phyloP scores from a whole-genome alignment of 345 rosid genomes.

The Turritis glabra region DNA sequence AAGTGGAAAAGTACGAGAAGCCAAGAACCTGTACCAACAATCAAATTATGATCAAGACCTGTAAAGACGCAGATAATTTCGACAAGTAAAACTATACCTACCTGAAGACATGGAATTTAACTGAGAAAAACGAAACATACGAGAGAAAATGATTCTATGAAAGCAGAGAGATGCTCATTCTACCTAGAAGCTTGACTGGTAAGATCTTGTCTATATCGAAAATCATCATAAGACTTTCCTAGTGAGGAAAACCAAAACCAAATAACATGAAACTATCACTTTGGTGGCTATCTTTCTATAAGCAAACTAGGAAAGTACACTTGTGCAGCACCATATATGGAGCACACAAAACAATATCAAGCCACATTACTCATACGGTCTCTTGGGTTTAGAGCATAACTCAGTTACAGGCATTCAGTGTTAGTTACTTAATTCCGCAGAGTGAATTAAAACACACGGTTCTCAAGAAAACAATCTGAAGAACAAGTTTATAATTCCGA shows the following conservation, averaged over 20 bases:
- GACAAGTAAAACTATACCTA: slow-evolving; percentile 9
- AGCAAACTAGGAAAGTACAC: slow-evolving; percentile 2
- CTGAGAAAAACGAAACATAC: neutral
- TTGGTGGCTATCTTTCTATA: neutral
- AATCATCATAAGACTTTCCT: neutral
- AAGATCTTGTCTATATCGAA: neutral
- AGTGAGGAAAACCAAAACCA: neutral
- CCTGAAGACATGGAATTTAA: neutral
- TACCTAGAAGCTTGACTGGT: neutral
- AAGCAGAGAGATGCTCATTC: neutral
- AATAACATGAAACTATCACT: neutral
- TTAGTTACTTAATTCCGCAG: neutral
- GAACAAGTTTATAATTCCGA: neutral
- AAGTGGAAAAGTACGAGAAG: slow-evolving; percentile 2
- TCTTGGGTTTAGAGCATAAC: neutral
- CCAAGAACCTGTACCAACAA: slow-evolving; percentile 32
- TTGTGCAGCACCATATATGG: slow-evolving; percentile 3
- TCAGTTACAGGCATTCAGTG: neutral
- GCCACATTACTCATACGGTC: neutral
- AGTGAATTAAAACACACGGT: neutral
- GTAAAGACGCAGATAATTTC: neutral
- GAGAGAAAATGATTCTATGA: neutral
- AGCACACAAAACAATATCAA: neutral
- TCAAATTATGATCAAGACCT: slow-evolving; percentile 20
- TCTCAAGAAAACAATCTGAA: neutral